phyloP scores from a whole-genome alignment of 1,284 basidiomycete genomes.

The Fomitopsis palustris region DNA sequence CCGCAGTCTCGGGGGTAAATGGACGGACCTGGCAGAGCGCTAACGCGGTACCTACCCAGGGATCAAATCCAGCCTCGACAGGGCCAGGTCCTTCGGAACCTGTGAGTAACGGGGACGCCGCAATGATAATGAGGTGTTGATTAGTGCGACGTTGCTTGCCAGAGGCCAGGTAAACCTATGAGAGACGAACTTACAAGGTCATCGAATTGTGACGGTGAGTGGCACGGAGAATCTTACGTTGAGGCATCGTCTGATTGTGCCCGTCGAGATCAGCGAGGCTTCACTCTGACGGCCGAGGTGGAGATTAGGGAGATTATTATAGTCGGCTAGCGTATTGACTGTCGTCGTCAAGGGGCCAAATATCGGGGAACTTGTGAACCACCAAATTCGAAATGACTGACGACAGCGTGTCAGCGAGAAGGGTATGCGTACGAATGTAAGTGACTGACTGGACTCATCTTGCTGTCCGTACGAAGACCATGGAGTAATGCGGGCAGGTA shows the following conservation, averaged over 20 bases:
- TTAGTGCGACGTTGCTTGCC: constrained; percentile 33
- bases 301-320: constrained; percentile 17
- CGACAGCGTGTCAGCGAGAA: constrained; percentile 8
- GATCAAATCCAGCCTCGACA: constrained; percentile 21
- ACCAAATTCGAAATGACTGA: constrained; percentile 32
- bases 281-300: constrained; percentile 10
- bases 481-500: constrained; percentile 50
- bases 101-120: constrained; percentile 34
- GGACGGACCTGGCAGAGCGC: constrained; percentile 43
- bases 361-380: constrained; percentile 32
- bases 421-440: not conserved
- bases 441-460: constrained; percentile 33
- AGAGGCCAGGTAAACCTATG: constrained; percentile 37
- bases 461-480: constrained; percentile 35
- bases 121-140: constrained; percentile 56
- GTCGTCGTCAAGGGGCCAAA: constrained; percentile 10
- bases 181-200: not conserved
- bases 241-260: constrained; percentile 16
- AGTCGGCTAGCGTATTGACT: constrained; percentile 12
- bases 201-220: not conserved
- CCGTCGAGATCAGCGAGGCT: constrained; percentile 15
- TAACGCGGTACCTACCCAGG: constrained; percentile 27
- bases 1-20: not conserved
- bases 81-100: constrained; percentile 29
- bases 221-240: constrained; percentile 11